Conservation (phyloP, 305 asterid genomes). For the Fraxinus sp. region DNA sequence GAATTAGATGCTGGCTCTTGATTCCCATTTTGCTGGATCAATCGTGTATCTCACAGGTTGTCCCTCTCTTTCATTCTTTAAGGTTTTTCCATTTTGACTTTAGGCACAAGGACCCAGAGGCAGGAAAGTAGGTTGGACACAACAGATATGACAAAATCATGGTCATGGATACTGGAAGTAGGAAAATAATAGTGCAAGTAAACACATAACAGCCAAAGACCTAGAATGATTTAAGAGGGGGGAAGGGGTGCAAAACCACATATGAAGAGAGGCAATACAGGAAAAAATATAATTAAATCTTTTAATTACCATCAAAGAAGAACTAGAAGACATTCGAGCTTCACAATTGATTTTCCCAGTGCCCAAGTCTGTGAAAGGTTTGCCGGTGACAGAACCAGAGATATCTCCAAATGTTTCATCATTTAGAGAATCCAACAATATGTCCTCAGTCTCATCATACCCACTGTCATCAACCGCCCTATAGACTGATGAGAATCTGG, state of each 20-base stretch:
- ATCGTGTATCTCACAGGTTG: neutral
- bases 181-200: neutral
- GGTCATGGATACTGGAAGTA: neutral
- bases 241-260: neutral
- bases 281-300: neutral
- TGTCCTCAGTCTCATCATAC: constrained; percentile 65
- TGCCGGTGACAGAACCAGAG: constrained; percentile 41
- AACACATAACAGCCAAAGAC: neutral
- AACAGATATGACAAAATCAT: neutral
- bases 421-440: constrained; percentile 61
- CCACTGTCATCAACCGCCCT: constrained; percentile 80
- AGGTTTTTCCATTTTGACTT: neutral
- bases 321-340: constrained; percentile 41
- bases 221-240: neutral
- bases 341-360: constrained; percentile 37
- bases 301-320: constrained; percentile 47
- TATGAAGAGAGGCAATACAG: neutral
- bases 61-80: neutral
- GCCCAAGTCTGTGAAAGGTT: constrained; percentile 38
- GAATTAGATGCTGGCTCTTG: neutral
- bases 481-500: constrained; percentile 77
- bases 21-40: neutral
- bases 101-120: neutral
- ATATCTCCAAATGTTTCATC: constrained; percentile 79
- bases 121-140: neutral